These are phyloP conservation scores for Hymenochaete sp. DNA, from an alignment of 1,284 basidiomycete species.

Conservation along the genomic window DNA sequence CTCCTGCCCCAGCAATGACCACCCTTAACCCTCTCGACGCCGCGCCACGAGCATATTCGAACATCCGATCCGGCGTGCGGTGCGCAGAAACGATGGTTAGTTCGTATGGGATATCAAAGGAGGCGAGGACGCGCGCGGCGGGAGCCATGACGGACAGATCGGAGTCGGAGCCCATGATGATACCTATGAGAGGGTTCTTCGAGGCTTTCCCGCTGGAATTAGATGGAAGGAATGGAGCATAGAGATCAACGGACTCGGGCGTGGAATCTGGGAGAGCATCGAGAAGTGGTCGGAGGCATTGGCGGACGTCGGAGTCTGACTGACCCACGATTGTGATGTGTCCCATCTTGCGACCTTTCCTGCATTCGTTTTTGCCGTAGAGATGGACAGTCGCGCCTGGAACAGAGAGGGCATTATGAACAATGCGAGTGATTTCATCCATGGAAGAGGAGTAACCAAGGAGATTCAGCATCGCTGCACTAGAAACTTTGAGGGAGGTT, in stretches of 20 bases:
- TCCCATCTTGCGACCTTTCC: slow-evolving; percentile 95
- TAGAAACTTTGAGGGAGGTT: slow-evolving; percentile 81
- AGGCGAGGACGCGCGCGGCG: slow-evolving; percentile 78
- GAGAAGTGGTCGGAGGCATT: slow-evolving; percentile 65
- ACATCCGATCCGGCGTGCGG: slow-evolving; percentile 84
- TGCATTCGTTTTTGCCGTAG: slow-evolving; percentile 88
- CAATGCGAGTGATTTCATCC: slow-evolving; percentile 49
- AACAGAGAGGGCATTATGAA: slow-evolving; percentile 48
- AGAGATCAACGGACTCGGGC: slow-evolving; percentile 41
- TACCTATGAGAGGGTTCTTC: slow-evolving; percentile 74
- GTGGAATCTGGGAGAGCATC: slow-evolving; percentile 48
- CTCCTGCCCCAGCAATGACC: slow-evolving; percentile 94
- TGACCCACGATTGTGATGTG: slow-evolving; percentile 88
- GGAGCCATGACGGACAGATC: slow-evolving; percentile 91
- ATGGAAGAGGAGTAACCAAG: slow-evolving; percentile 71
- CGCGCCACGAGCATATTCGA: slow-evolving; percentile 77
- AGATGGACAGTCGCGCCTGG: slow-evolving; percentile 83
- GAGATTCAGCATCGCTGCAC: slow-evolving; percentile 92
- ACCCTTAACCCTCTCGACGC: slow-evolving; percentile 65
- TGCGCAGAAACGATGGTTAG: slow-evolving; percentile 95
- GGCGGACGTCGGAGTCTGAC: slow-evolving; percentile 70
- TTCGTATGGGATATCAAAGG: slow-evolving; percentile 84
- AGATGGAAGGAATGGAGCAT: slow-evolving; percentile 41
- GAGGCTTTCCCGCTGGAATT: slow-evolving; percentile 51
- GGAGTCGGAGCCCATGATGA: slow-evolving; percentile 99